Evolutionary conservation across 2,329 filamentous ascomycete genomes (phyloP).

Genomic region (Colletotrichum theobromicola): DNA sequence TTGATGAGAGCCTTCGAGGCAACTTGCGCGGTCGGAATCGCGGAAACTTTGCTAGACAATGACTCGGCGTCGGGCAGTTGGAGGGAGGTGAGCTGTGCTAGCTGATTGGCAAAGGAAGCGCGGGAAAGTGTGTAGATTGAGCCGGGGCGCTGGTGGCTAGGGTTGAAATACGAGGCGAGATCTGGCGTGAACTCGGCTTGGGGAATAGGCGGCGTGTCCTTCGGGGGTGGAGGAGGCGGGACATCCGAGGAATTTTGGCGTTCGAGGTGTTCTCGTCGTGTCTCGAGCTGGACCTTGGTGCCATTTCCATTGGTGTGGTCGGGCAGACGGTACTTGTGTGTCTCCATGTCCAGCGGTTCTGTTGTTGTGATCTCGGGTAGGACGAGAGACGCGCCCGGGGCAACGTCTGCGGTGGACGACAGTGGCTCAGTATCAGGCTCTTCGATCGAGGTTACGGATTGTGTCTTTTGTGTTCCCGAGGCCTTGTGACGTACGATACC

Average conservation of each 20-base stretch:
- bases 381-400: slow-evolving; percentile 24
- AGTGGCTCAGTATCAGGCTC: not conserved
- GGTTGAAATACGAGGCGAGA: slow-evolving; percentile 69
- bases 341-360: slow-evolving; percentile 68
- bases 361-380: slow-evolving; percentile 58
- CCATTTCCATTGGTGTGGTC: slow-evolving; percentile 73
- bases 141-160: slow-evolving; percentile 71
- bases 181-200: slow-evolving; percentile 53
- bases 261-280: slow-evolving; percentile 62
- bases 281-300: slow-evolving; percentile 65
- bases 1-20: slow-evolving; percentile 84
- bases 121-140: slow-evolving; percentile 95
- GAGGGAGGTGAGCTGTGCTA: slow-evolving; percentile 89
- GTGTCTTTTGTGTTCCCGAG: slow-evolving; percentile 28
- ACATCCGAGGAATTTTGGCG: slow-evolving; percentile 45
- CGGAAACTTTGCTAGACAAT: slow-evolving; percentile 81
- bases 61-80: slow-evolving; percentile 86
- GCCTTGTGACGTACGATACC: slow-evolving; percentile 61
- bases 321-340: slow-evolving; percentile 75
- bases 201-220: slow-evolving; percentile 49
- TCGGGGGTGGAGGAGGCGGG: slow-evolving; percentile 48
- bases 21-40: slow-evolving; percentile 84
- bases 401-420: slow-evolving; percentile 28
- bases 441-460: not conserved
- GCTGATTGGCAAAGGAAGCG: slow-evolving; percentile 90